phyloP scores from a whole-genome alignment of 805 yeast species.

The Phaffomyces opuntiae region DNA sequence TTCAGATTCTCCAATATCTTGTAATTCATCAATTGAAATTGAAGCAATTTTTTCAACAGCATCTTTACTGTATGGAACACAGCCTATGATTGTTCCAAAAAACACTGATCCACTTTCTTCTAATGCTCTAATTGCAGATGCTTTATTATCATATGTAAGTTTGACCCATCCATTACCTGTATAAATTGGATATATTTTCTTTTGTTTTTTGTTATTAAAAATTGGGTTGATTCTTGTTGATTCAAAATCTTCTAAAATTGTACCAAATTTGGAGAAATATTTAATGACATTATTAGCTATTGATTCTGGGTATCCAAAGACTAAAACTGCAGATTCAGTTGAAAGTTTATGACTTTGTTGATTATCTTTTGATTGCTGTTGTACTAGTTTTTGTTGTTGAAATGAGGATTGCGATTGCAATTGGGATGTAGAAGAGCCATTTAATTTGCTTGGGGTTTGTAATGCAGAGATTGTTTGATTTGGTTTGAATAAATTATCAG shows the following conservation, averaged over 20 bases:
- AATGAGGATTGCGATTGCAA: background rate
- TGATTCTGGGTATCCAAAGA: conserved; percentile 84
- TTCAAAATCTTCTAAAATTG: conserved; percentile 68
- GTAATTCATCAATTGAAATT: conserved; percentile 33
- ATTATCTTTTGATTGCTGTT: background rate
- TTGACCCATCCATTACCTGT: conserved; percentile 91
- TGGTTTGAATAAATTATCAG: no score
- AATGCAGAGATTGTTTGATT: conserved; percentile 8
- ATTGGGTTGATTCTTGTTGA: conserved; percentile 25
- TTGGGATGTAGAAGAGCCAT: conserved; percentile 3
- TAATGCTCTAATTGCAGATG: conserved; percentile 75
- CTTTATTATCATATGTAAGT: conserved; percentile 68
- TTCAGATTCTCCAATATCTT: conserved; percentile 40
- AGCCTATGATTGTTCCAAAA: conserved; percentile 57
- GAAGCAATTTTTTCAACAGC: conserved; percentile 53
- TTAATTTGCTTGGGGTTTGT: conserved; percentile 14
- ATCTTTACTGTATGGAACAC: conserved; percentile 61
- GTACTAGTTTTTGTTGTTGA: background rate
- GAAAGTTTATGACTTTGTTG: conserved; percentile 3
- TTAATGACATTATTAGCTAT: conserved; percentile 59
- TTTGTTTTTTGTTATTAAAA: conserved; percentile 12
- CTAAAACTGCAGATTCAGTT: conserved; percentile 61
- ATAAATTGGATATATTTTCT: conserved; percentile 54
- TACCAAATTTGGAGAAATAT: conserved; percentile 75
- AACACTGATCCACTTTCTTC: conserved; percentile 73